Evolutionary conservation across 2,329 filamentous ascomycete genomes (phyloP).

Genomic region (Pezicula rhizophila): DNA sequence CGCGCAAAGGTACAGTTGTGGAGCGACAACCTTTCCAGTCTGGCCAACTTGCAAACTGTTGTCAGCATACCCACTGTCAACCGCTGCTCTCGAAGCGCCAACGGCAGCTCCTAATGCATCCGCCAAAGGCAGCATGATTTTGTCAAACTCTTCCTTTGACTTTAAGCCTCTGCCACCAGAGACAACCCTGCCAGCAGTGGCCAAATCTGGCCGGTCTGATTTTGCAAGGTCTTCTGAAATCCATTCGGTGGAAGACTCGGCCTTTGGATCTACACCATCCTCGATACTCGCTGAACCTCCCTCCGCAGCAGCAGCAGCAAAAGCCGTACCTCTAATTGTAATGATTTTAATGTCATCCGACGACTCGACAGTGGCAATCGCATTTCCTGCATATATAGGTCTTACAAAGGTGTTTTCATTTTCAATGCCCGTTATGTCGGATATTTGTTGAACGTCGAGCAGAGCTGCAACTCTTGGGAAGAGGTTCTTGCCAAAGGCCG

Average conservation of each 20-base stretch:
- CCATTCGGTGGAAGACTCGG: conserved; percentile 72
- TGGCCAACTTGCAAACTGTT: conserved; percentile 98
- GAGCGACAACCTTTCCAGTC: conserved; percentile 97
- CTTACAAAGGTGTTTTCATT: conserved; percentile 91
- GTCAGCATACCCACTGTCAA: conserved; percentile 95
- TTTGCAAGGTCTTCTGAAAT: conserved; percentile 88
- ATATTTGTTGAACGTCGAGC: conserved; percentile 87
- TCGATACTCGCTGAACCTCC: conserved; percentile 72
- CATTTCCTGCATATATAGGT: conserved; percentile 96
- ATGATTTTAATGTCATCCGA: conserved; percentile 79
- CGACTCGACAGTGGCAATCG: conserved; percentile 92
- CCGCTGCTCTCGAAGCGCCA: conserved; percentile 87
- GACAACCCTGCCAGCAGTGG: conserved; percentile 83
- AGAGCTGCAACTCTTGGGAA: conserved; percentile 87
- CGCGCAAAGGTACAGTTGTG: conserved; percentile 88
- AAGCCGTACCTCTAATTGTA: conserved; percentile 89
- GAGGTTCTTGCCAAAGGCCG: conserved; percentile 93
- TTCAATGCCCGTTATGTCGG: conserved; percentile 82
- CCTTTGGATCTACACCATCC: conserved; percentile 79
- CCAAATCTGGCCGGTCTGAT: conserved; percentile 88
- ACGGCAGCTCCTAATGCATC: conserved; percentile 93
- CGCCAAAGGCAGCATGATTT: conserved; percentile 83
- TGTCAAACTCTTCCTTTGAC: conserved; percentile 96
- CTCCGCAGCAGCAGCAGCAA: conserved; percentile 66
- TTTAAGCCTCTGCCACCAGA: conserved; percentile 92